These are phyloP conservation scores for Lotmaria passim DNA, from an alignment of 208 protist species.

Conservation along the genomic window DNA sequence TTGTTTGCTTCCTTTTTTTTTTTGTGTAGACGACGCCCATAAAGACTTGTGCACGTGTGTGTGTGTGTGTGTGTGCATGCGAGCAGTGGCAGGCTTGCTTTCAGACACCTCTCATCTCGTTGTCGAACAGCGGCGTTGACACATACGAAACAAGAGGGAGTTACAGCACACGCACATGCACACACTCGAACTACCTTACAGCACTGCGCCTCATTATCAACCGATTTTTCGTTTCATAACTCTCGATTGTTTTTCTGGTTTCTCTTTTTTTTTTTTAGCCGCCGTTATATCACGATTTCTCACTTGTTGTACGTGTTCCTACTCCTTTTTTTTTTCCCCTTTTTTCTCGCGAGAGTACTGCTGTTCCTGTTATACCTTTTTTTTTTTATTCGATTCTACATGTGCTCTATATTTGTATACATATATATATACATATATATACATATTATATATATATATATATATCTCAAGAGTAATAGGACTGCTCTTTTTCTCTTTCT, in stretches of 20 bases:
- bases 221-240: neutral
- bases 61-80: neutral
- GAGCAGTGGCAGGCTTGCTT: neutral
- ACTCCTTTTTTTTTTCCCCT: neutral
- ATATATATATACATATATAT: neutral
- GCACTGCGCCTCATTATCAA: neutral
- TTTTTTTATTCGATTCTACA: neutral
- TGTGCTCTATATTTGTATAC: neutral
- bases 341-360: too few species aligned
- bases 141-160: too few species aligned
- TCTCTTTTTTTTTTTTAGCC: constrained; percentile 9
- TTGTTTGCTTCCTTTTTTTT: neutral
- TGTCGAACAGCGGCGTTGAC: neutral
- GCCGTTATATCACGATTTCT: constrained; percentile 22
- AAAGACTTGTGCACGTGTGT: neutral
- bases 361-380: neutral
- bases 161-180: neutral
- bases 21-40: neutral
- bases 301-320: constrained; percentile 10
- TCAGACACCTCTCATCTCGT: neutral
- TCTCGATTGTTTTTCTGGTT: neutral
- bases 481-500: too few species aligned
- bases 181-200: neutral
- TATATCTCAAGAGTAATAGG: too few species aligned
- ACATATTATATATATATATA: too few species aligned